Evolutionary conservation across 441 rosid genomes (phyloP), one percentile per base, ranked within the genome.

Genomic region (Isatis lusitanica): DNA sequence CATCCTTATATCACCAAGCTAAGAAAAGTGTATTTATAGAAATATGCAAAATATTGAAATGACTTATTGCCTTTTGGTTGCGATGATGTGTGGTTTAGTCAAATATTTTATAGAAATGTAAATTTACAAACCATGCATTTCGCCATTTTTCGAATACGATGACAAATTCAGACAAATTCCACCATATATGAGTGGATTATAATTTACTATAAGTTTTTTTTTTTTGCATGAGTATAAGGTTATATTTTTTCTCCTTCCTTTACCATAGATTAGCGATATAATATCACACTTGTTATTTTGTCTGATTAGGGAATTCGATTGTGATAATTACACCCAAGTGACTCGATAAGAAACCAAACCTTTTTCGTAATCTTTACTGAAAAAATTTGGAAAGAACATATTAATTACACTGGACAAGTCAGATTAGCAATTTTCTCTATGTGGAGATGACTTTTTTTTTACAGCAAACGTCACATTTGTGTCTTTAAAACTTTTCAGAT

Each of bases 1-100:
- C 56, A 69, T 69, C 46, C 16, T 69, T 55, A 18, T 44, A 58
- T 69, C 56, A 68, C 44, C 65, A 18, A 31, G 5, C 13, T 47
- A 21, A 21, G 47, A 69, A 46, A 39, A 18, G 26, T 6, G 26
- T 13, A 18, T 46, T 57, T 30, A 40, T 28, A 16, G 40, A 12
- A 31, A 60, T 26, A 59, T 60, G 30, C 51, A 60, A 51, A 33
- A 10, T 21, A n/a, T 21, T 66, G 28, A 24, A 3, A 10, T 47
- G 33, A 16, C 17, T 36, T 39, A 6, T 30, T 35, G 12, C 18
- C 57, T 30, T 35, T 35, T 53, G 6, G 38, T 39, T 56, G n/a
- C n/a, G 12, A 1, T 44, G 40, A 21, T 46, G 7, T 44, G 28
- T 6, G 9, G 46, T 16, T 35, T 56, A 5, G 9, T 10, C 42